Evolutionary conservation across 1,284 basidiomycete species (phyloP).

Genomic region (Cerrena zonata): DNA sequence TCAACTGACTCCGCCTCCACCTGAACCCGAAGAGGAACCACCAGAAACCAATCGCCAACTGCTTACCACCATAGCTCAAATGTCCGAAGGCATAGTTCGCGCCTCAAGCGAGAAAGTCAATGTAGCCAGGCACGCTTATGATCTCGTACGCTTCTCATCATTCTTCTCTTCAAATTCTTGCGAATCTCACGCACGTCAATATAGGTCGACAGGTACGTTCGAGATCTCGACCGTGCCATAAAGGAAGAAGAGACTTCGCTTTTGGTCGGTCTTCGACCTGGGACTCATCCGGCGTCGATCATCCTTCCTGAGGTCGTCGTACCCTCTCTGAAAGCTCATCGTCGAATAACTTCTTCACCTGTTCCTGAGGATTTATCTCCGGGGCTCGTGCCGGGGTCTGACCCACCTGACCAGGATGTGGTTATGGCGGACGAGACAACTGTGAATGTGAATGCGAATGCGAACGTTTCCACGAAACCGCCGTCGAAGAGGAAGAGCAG

Average conservation of each 20-base stretch:
- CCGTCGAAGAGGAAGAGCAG: not conserved
- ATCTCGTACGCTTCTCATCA: conserved; percentile 44
- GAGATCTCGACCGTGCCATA: conserved; percentile 69
- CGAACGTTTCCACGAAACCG: not conserved
- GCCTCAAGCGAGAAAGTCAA: conserved; percentile 70
- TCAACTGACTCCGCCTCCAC: not conserved
- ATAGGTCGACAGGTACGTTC: conserved; percentile 64
- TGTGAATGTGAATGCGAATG: not conserved
- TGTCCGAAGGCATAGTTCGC: conserved; percentile 55
- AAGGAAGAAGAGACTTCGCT: conserved; percentile 64
- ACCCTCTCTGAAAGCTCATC: conserved; percentile 39
- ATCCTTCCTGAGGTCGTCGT: conserved; percentile 55
- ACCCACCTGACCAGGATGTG: too few relatives aligned
- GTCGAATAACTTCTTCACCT: conserved; percentile 40
- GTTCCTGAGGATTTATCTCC: conserved; percentile 25
- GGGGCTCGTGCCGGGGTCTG: too few relatives aligned
- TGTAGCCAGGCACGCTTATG: conserved; percentile 60
- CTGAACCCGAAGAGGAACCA: not conserved
- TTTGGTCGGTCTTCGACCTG: conserved; percentile 46
- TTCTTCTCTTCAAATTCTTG: conserved; percentile 6
- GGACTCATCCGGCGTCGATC: conserved; percentile 48
- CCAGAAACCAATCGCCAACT: conserved; percentile 20
- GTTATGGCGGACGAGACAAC: not conserved
- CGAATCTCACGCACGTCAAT: not conserved
- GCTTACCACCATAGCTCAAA: conserved; percentile 51